These are phyloP conservation scores for Annona squamosa DNA, from an alignment of 164 flowering plant genomes.

Conservation along the genomic window DNA sequence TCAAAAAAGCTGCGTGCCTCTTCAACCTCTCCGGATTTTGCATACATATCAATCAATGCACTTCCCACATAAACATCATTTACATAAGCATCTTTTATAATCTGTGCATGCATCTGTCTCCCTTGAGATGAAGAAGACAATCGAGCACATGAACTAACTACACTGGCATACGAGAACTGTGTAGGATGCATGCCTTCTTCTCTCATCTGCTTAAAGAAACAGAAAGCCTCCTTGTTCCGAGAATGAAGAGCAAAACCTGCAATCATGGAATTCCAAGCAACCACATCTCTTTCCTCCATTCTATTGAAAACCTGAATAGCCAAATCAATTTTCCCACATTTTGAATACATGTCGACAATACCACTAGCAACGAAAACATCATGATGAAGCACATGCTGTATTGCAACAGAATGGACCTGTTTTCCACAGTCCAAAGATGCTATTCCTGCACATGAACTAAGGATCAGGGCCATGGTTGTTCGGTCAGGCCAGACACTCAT, in stretches of 20 bases:
- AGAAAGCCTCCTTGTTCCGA: conserved; percentile 45
- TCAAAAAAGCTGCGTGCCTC: conserved; percentile 47
- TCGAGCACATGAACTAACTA: conserved; percentile 54
- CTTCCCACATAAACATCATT: conserved; percentile 70
- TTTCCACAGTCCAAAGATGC: conserved; percentile 57
- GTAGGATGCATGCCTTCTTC: conserved; percentile 42
- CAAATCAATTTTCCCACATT: conserved; percentile 37
- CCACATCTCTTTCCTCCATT: conserved; percentile 43
- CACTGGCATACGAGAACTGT: conserved; percentile 54
- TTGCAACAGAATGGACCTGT: conserved; percentile 59
- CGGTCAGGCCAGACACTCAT: conserved; percentile 42
- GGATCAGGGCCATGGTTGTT: conserved; percentile 53
- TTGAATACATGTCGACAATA: conserved; percentile 66
- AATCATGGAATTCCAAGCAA: conserved; percentile 79
- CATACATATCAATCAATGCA: conserved; percentile 67
- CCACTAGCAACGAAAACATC: conserved; percentile 78
- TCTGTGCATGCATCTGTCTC: conserved; percentile 62
- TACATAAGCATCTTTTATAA: conserved; percentile 28
- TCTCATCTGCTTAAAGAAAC: conserved; percentile 52
- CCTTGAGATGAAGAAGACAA: conserved; percentile 53
- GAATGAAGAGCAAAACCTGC: conserved; percentile 57
- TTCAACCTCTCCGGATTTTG: conserved; percentile 65
- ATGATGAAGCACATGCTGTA: conserved; percentile 24
- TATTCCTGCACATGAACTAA: conserved; percentile 64
- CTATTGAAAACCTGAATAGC: conserved; percentile 43